phyloP scores from a whole-genome alignment of 2,329 filamentous ascomycete species.

The Ophiostoma angusticollis region DNA sequence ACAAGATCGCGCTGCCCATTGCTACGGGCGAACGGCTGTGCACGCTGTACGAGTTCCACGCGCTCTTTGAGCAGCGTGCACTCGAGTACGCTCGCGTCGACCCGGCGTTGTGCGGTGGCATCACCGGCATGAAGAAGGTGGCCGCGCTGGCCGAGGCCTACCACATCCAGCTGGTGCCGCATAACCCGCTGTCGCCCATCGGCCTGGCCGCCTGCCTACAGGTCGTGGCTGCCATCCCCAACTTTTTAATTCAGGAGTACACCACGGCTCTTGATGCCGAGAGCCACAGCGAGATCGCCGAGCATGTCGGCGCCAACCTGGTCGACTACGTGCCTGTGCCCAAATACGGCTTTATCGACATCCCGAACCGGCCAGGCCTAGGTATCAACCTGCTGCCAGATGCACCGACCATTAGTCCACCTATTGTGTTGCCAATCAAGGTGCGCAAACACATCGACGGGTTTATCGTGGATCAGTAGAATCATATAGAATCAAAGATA shows the following conservation, averaged over 20 bases:
- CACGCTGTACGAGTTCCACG: background rate
- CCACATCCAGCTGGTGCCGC: background rate
- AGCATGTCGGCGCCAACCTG: background rate
- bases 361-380: background rate
- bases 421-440: background rate
- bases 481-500: too few relatives aligned
- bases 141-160: background rate
- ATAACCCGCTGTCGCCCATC: background rate
- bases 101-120: background rate
- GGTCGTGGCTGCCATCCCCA: background rate
- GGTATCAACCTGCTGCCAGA: background rate
- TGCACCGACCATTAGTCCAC: background rate
- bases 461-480: background rate
- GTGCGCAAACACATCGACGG: background rate
- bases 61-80: background rate
- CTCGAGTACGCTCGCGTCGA: background rate
- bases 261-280: background rate
- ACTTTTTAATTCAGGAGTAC: background rate
- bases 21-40: background rate
- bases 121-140: background rate
- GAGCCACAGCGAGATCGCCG: background rate
- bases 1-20: background rate
- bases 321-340: background rate
- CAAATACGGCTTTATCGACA: background rate
- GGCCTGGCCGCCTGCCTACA: background rate